These are phyloP conservation scores for Lolium multiflorum DNA, from an alignment of 176 grass and related monocot genomes.

Conservation along the genomic window DNA sequence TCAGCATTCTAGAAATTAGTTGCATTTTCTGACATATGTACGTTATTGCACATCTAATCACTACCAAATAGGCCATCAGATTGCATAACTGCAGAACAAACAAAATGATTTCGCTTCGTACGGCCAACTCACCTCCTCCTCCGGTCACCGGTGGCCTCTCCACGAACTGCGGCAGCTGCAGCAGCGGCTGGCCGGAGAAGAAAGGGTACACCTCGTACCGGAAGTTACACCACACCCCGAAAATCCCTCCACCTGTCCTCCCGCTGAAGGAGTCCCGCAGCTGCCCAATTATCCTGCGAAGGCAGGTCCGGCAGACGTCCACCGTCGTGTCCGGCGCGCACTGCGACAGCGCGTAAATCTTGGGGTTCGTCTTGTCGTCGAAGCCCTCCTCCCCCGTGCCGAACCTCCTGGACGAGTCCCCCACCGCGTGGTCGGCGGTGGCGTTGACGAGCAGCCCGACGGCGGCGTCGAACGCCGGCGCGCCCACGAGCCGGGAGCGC, in stretches of 20 bases:
- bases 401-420: slow-evolving; percentile 37
- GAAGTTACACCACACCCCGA: slow-evolving; percentile 57
- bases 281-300: neutral
- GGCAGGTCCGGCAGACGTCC: slow-evolving; percentile 42
- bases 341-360: slow-evolving; percentile 59
- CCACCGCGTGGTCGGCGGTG: slow-evolving; percentile 41
- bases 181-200: slow-evolving; percentile 41
- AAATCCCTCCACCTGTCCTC: slow-evolving; percentile 26
- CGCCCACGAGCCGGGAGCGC: neutral
- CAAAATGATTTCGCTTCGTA: too few relatives aligned
- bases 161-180: slow-evolving; percentile 40
- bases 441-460: slow-evolving; percentile 41
- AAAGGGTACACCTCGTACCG: slow-evolving; percentile 61
- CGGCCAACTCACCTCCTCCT: slow-evolving; percentile 17
- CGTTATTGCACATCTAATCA: neutral
- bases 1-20: neutral
- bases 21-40: too few relatives aligned
- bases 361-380: neutral
- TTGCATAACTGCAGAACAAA: neutral
- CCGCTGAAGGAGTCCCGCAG: slow-evolving; percentile 12
- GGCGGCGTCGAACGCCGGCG: slow-evolving; percentile 21
- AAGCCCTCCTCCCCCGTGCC: slow-evolving; percentile 44
- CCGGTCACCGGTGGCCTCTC: neutral
- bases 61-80: neutral
- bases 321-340: slow-evolving; percentile 48